Conservation (phyloP, 208 protist species). For the Leishmania gerbilli region DNA sequence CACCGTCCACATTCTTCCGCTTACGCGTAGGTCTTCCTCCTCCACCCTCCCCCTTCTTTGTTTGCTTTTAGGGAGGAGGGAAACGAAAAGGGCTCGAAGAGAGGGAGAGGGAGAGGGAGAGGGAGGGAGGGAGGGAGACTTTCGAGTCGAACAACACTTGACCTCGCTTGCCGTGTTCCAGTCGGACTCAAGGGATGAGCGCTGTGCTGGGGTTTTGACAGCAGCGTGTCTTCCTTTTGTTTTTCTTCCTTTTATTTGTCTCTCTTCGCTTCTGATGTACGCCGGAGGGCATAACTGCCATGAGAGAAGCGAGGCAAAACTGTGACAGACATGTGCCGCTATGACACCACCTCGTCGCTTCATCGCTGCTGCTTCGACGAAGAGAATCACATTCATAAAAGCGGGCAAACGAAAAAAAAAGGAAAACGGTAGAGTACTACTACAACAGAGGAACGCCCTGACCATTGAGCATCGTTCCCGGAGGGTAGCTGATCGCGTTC, state of each 20-base stretch:
- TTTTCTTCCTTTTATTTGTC: not conserved
- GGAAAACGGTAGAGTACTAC: slow-evolving; percentile 12
- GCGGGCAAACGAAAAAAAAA: not conserved
- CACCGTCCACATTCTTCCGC: not conserved
- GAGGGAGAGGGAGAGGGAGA: not conserved
- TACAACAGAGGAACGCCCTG: slow-evolving; percentile 74
- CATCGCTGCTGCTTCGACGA: not conserved
- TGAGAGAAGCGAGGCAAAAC: no score
- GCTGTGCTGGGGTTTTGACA: not conserved
- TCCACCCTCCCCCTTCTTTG: not conserved
- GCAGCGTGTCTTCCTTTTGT: not conserved
- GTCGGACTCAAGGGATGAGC: not conserved
- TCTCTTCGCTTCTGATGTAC: not conserved
- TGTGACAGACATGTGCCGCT: not conserved
- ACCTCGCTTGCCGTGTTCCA: not conserved
- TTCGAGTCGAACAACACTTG: not conserved
- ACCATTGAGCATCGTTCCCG: slow-evolving; percentile 72
- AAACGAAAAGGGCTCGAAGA: not conserved
- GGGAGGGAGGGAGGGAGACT: no score
- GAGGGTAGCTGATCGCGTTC: slow-evolving; percentile 46
- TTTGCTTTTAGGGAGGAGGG: not conserved
- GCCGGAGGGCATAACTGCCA: not conserved
- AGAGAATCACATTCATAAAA: slow-evolving; percentile 10
- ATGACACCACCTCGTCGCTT: not conserved
- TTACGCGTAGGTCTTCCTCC: not conserved